Conservation (phyloP, 2,329 filamentous ascomycete genomes). For the Paradendryphiella salina region DNA sequence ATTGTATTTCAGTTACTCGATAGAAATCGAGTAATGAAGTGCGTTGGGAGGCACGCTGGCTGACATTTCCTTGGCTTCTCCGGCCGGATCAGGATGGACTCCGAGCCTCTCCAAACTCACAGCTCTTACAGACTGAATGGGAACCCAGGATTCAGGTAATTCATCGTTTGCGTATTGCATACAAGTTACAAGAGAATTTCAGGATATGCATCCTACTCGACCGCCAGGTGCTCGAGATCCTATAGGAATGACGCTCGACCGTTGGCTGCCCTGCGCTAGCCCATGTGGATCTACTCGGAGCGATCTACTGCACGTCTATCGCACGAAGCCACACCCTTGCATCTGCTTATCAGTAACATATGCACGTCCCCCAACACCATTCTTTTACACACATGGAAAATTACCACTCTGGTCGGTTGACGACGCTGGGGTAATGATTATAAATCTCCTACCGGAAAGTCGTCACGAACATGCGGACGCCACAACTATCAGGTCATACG, state of each 20-base stretch:
- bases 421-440: background rate
- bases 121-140: background rate
- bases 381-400: slow-evolving; percentile 1
- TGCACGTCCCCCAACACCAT: slow-evolving; percentile 15
- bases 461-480: background rate
- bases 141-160: background rate
- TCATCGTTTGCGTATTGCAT: background rate
- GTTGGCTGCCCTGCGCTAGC: slow-evolving; percentile 38
- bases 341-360: slow-evolving; percentile 30
- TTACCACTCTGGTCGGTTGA: background rate
- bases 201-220: background rate
- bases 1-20: slow-evolving; percentile 42
- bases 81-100: slow-evolving; percentile 6
- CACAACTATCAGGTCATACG: background rate
- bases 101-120: slow-evolving; percentile 1
- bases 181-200: background rate
- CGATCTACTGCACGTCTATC: slow-evolving; percentile 21
- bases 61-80: slow-evolving; percentile 31
- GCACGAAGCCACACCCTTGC: slow-evolving; percentile 16
- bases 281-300: slow-evolving; percentile 28
- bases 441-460: background rate
- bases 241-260: slow-evolving; percentile 26
- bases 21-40: slow-evolving; percentile 42
- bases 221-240: slow-evolving; percentile 2
- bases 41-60: slow-evolving; percentile 33